phyloP scores from a whole-genome alignment of 805 yeast species.

The Kazachstania bromeliacearum region DNA sequence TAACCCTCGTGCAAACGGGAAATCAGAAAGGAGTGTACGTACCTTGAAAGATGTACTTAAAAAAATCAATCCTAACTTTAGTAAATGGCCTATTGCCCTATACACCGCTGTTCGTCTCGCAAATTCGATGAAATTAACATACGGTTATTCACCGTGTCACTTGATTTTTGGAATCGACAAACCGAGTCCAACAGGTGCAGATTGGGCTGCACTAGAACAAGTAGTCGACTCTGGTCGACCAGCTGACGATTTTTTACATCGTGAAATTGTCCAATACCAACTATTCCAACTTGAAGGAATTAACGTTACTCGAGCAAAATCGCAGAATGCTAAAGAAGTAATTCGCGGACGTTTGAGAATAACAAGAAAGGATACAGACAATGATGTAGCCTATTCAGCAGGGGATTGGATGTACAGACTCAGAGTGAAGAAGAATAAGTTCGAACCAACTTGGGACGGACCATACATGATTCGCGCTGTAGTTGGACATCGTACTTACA shows the following conservation, averaged over 20 bases:
- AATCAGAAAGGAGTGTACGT: neutral
- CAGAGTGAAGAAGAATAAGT: neutral
- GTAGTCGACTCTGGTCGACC: too few relatives aligned
- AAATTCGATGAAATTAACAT: neutral
- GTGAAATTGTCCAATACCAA: neutral
- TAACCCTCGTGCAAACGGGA: too few relatives aligned
- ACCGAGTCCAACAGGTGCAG: neutral
- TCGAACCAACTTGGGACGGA: constrained; percentile 1
- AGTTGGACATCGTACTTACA: neutral
- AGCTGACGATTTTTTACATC: too few relatives aligned
- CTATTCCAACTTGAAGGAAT: neutral
- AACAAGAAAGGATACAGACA: neutral
- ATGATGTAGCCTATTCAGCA: neutral
- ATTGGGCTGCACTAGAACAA: neutral
- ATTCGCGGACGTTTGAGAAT: neutral
- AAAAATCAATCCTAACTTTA: neutral
- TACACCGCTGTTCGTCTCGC: neutral
- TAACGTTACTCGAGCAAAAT: neutral
- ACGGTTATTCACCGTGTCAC: neutral
- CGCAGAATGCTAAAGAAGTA: neutral
- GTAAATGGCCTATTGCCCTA: neutral
- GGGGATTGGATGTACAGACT: neutral
- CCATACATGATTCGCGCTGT: neutral
- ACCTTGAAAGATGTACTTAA: neutral
- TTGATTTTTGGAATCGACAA: neutral